Conservation (phyloP, 2,329 filamentous ascomycete species). For the Fusarium proliferatum region DNA sequence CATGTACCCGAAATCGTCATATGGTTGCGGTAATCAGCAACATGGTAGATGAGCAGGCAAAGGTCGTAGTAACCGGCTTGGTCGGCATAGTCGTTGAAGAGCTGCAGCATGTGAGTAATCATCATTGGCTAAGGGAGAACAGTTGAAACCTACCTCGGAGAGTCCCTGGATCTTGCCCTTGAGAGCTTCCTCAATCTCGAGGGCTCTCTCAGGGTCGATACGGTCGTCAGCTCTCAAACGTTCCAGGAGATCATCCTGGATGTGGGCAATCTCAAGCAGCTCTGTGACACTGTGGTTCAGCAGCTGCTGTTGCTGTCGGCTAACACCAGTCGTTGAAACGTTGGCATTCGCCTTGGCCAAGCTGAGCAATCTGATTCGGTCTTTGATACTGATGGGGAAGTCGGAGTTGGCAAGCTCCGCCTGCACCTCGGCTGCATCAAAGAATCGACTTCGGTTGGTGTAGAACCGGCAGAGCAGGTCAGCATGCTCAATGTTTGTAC, state of each 20-base stretch:
- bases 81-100: constrained; percentile 95
- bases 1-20: constrained; percentile 87
- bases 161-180: constrained; percentile 83
- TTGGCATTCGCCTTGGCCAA: constrained; percentile 93
- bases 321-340: constrained; percentile 80
- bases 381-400: constrained; percentile 82
- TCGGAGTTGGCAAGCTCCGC: constrained; percentile 84
- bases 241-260: constrained; percentile 91
- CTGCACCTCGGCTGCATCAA: constrained; percentile 89
- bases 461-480: constrained; percentile 95
- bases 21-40: constrained; percentile 89
- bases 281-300: constrained; percentile 87
- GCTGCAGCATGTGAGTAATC: constrained; percentile 59
- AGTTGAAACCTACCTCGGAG: constrained; percentile 71
- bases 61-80: constrained; percentile 94
- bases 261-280: constrained; percentile 90
- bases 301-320: constrained; percentile 83
- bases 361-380: constrained; percentile 89
- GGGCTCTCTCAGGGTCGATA: constrained; percentile 70
- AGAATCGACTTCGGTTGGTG: constrained; percentile 83
- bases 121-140: no score
- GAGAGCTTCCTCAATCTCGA: constrained; percentile 73
- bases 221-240: constrained; percentile 79
- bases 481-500: constrained; percentile 78
- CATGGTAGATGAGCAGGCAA: constrained; percentile 90